phyloP scores from a whole-genome alignment of 768 basidiomycete species.

The Kwoniella europaea region DNA sequence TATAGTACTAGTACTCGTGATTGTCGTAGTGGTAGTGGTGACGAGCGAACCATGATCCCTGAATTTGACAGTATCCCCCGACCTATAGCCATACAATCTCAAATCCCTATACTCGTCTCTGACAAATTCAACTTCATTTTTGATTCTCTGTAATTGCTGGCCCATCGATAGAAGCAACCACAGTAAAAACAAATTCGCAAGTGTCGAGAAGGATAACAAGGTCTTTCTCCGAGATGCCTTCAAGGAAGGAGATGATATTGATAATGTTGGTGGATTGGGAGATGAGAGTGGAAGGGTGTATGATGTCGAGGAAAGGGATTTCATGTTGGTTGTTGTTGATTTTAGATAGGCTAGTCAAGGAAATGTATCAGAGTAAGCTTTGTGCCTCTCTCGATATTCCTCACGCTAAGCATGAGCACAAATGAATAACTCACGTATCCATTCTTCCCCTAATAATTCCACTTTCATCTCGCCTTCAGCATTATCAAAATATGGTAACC shows the following conservation, averaged over 20 bases:
- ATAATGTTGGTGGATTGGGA: not conserved
- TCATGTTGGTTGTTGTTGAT: constrained; percentile 2
- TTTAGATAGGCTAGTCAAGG: not conserved
- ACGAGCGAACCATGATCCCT: not conserved
- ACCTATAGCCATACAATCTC: constrained; percentile 25
- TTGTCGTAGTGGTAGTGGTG: not conserved
- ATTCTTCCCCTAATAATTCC: constrained; percentile 26
- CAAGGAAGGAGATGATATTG: not conserved
- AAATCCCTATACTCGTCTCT: constrained; percentile 45
- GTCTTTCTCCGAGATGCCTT: not conserved
- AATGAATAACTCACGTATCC: constrained; percentile 29
- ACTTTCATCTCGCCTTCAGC: constrained; percentile 24
- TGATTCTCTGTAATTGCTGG: constrained; percentile 43
- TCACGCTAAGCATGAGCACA: not conserved
- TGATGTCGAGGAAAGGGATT: not conserved
- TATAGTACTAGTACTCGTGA: not conserved
- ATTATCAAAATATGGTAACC: constrained; percentile 22
- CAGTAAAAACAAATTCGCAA: constrained; percentile 41
- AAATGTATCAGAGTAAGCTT: not conserved
- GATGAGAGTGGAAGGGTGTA: constrained; percentile 5
- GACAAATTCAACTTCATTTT: constrained; percentile 42
- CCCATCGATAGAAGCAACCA: constrained; percentile 43
- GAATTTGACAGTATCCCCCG: not conserved
- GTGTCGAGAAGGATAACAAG: constrained; percentile 35
- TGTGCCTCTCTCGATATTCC: not conserved